Conservation (phyloP, 2,329 filamentous ascomycete genomes). For the Apiospora saccharicola region DNA sequence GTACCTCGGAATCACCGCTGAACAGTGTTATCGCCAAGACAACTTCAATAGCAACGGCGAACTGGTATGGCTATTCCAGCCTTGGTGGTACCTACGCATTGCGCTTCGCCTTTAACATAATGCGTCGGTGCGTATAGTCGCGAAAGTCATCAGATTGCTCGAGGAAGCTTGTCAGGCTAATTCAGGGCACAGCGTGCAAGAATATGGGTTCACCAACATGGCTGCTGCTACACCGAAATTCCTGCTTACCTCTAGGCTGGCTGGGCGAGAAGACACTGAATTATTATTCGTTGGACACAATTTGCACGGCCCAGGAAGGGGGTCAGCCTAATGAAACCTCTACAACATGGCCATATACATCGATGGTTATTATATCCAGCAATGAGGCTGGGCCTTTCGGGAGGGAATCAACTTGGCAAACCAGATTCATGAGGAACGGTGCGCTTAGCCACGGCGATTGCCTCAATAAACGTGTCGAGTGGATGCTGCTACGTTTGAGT, state of each 20-base stretch:
- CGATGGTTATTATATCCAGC: neutral
- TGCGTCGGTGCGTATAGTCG: neutral
- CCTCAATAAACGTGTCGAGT: neutral
- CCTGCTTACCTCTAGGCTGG: neutral
- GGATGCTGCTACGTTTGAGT: constrained; percentile 1
- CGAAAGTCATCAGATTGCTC: neutral
- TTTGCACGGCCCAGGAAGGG: neutral
- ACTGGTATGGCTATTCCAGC: neutral
- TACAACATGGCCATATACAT: neutral
- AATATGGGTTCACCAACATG: neutral
- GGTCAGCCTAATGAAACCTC: neutral
- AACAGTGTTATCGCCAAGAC: neutral
- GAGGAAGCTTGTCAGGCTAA: neutral
- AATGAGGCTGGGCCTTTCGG: too few relatives aligned
- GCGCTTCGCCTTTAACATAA: neutral
- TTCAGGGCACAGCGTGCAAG: neutral
- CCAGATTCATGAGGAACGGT: neutral
- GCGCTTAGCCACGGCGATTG: neutral
- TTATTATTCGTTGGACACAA: neutral
- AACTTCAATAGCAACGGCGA: neutral
- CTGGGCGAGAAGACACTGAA: neutral
- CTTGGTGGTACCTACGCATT: neutral
- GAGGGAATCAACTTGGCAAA: neutral
- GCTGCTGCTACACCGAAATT: neutral
- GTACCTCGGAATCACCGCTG: neutral